Percentiles rank a stretch among this genome's conserved stretches.
Evolutionary conservation across 2,329 filamentous ascomycete species (phyloP).

Genomic region (Botrytis tulipae): DNA sequence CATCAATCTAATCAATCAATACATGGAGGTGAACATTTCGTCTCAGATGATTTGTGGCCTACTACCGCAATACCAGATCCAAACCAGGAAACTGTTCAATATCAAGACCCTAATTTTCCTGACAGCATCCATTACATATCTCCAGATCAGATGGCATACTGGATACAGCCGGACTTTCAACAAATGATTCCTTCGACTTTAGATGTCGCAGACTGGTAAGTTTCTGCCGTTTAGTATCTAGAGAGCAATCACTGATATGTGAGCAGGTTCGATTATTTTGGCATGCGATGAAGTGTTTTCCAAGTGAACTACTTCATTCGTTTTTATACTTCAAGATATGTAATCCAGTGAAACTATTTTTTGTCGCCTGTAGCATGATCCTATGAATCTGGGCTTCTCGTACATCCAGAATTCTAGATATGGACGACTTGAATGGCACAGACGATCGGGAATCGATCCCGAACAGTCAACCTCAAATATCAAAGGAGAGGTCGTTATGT

Average conservation of each 20-base stretch:
- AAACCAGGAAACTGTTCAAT: neutral
- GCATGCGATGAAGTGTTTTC: neutral
- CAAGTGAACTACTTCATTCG: neutral
- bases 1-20: neutral
- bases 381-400: neutral
- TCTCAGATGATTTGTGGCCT: neutral
- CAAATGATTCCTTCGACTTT: conserved; percentile 10
- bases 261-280: conserved; percentile 10
- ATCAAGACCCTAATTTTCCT: neutral
- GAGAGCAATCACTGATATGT: neutral
- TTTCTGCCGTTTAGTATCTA: neutral
- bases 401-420: neutral
- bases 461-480: neutral
- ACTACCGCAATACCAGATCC: neutral
- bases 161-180: conserved; percentile 8
- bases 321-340: neutral
- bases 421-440: neutral
- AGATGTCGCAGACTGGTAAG: conserved; percentile 12
- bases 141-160: neutral
- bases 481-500: neutral
- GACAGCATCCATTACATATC: neutral
- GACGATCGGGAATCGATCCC: neutral
- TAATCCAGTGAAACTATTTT: neutral
- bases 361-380: too few relatives aligned
- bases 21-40: neutral